Evolutionary conservation across 768 basidiomycete species (phyloP).

Genomic region (Hygrophoropsis aurantiaca): DNA sequence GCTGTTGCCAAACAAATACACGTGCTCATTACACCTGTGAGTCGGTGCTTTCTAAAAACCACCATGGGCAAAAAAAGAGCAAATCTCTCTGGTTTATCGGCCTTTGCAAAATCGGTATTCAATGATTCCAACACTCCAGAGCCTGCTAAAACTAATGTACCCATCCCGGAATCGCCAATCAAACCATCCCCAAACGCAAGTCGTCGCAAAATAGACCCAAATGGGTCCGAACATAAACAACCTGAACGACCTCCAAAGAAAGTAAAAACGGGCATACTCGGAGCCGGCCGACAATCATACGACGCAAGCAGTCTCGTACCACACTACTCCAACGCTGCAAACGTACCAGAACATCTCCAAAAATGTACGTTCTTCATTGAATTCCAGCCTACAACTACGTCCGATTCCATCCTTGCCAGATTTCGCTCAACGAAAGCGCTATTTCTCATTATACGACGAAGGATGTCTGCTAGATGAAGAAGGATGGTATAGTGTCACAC

Average conservation of each 20-base stretch:
- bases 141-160: constrained; percentile 4
- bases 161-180: constrained; percentile 1
- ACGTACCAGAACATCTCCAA: constrained; percentile 76
- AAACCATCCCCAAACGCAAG: constrained; percentile 1
- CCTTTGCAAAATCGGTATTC: constrained; percentile 42
- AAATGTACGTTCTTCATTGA: constrained; percentile 64
- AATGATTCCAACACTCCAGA: constrained; percentile 12
- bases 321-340: constrained; percentile 56
- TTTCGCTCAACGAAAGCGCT: constrained; percentile 79
- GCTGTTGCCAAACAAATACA: too few species aligned
- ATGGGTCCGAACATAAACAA: too few species aligned
- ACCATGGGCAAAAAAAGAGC: constrained; percentile 43
- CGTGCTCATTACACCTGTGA: too few species aligned
- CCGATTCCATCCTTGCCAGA: constrained; percentile 48
- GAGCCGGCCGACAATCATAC: constrained; percentile 41
- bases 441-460: constrained; percentile 75
- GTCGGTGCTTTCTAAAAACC: too few species aligned
- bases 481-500: constrained; percentile 98
- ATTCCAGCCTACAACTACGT: neutral
- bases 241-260: constrained; percentile 9
- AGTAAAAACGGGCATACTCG: constrained; percentile 23
- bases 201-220: neutral
- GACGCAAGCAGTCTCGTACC: constrained; percentile 77
- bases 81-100: constrained; percentile 41
- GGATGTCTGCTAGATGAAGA: constrained; percentile 91